Evolutionary conservation across 345 rosid species (phyloP).

Genomic region (Eutrema japonicum): DNA sequence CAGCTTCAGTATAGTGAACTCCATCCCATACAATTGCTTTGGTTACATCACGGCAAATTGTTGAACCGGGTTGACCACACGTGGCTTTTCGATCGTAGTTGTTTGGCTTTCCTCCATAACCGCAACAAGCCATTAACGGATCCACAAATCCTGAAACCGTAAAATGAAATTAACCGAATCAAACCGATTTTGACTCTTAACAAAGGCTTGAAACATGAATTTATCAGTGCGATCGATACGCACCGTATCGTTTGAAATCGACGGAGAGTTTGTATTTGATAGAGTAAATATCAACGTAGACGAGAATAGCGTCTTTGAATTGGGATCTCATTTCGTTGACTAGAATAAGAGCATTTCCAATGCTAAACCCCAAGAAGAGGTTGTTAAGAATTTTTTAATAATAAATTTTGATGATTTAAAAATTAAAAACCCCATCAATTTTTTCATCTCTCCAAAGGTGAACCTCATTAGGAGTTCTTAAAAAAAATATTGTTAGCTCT

Average conservation of each 20-base stretch:
- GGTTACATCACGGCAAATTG: constrained; percentile 49
- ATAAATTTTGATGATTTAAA: no score
- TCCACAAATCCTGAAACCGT: constrained; percentile 55
- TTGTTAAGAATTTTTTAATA: no score
- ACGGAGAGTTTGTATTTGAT: constrained; percentile 59
- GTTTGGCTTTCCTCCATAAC: constrained; percentile 59
- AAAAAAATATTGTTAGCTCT: no score
- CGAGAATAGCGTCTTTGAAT: constrained; percentile 51
- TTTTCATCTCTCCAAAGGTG: no score
- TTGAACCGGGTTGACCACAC: constrained; percentile 54
- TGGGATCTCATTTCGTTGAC: constrained; percentile 54
- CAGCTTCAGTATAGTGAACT: constrained; percentile 74
- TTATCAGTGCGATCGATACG: not conserved
- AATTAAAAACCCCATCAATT: no score
- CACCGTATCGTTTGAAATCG: constrained; percentile 52
- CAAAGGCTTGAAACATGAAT: not conserved
- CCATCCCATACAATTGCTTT: constrained; percentile 68
- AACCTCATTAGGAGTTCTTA: no score
- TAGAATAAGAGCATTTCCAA: no score
- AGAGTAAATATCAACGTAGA: constrained; percentile 59
- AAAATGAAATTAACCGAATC: not conserved
- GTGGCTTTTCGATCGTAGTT: constrained; percentile 49
- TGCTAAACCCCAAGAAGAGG: no score
- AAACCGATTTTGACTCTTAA: constrained; percentile 11
- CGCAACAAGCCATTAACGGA: constrained; percentile 62